phyloP scores from a whole-genome alignment of 257 asterid genomes.

The Gynochthodes officinalis region DNA sequence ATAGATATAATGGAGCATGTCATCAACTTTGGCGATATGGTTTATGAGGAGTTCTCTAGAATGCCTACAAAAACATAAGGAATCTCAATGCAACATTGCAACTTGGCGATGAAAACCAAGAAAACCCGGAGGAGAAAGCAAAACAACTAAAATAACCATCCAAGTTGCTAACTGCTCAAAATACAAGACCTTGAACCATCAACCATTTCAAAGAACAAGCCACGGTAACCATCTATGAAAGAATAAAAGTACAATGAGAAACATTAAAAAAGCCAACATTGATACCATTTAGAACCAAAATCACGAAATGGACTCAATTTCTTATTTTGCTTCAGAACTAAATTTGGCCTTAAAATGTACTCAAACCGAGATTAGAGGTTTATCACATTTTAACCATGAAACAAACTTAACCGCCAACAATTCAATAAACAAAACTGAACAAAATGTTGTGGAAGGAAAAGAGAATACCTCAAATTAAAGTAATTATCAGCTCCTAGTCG shows the following conservation, averaged over 20 bases:
- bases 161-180: slow-evolving; percentile 61
- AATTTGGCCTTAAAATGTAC: background rate
- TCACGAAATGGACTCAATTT: background rate
- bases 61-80: slow-evolving; percentile 55
- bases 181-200: slow-evolving; percentile 91
- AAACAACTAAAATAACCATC: background rate
- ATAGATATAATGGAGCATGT: background rate
- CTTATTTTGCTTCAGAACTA: background rate
- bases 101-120: background rate
- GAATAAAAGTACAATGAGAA: background rate
- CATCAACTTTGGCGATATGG: slow-evolving; percentile 89
- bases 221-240: slow-evolving; percentile 78
- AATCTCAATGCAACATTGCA: background rate
- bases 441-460: background rate
- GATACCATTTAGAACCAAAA: background rate
- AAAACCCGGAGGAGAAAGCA: background rate
- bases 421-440: background rate
- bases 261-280: background rate
- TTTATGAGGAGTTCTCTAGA: slow-evolving; percentile 92
- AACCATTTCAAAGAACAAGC: slow-evolving; percentile 93
- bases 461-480: slow-evolving; percentile 81
- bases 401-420: background rate
- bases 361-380: background rate
- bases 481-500: slow-evolving; percentile 85
- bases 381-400: too few relatives aligned